A percentile compares a stretch with the other conserved stretches of the same genome.
These are phyloP conservation scores for Rheum nobile DNA, from an alignment of 148 eudicot species.

Conservation along the genomic window DNA sequence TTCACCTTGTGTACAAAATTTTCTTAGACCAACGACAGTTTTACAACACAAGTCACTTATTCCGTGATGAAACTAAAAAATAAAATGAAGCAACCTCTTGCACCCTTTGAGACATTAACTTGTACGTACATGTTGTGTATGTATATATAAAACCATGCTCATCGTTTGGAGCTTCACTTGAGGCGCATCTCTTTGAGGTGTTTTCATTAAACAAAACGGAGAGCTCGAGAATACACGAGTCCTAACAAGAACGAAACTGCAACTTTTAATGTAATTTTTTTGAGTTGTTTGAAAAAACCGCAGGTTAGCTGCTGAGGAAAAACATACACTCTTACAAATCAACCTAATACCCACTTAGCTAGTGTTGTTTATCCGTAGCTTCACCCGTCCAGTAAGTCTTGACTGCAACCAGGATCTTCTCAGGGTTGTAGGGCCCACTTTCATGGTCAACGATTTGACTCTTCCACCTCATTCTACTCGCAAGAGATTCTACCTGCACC, in stretches of 20 bases:
- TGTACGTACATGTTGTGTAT: too few species aligned
- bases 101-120: too few species aligned
- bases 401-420: slow-evolving; percentile 59
- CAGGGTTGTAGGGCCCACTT: slow-evolving; percentile 68
- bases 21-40: too few species aligned
- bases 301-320: background rate
- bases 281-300: background rate
- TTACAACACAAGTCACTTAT: too few species aligned
- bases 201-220: background rate
- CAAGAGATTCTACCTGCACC: slow-evolving; percentile 43
- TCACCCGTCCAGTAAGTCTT: slow-evolving; percentile 79
- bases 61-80: too few species aligned
- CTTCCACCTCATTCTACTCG: slow-evolving; percentile 65
- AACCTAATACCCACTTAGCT: background rate
- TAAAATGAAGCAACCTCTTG: too few species aligned
- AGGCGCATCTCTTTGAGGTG: background rate
- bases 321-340: background rate
- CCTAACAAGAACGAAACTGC: background rate
- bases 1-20: too few species aligned
- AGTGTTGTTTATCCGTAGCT: slow-evolving; percentile 9
- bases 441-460: slow-evolving; percentile 61
- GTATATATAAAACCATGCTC: background rate
- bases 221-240: background rate
- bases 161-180: background rate
- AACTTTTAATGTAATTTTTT: background rate